Percentiles rank a stretch among this genome's conserved stretches.
phyloP scores from a whole-genome alignment of 2,329 filamentous ascomycete species.

The Cadophora luteo-olivacea region DNA sequence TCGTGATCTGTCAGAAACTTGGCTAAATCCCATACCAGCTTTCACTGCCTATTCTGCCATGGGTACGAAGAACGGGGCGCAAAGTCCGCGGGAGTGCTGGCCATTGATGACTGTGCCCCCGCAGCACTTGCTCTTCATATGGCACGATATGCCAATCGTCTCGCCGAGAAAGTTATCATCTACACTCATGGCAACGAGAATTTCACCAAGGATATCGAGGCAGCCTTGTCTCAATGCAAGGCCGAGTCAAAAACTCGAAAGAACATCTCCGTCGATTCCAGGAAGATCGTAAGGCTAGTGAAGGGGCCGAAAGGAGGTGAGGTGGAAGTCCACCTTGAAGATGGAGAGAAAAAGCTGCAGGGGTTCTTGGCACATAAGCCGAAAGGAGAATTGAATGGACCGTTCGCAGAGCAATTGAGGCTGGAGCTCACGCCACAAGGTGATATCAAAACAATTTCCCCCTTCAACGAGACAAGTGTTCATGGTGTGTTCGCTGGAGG shows the following conservation, averaged over 20 bases:
- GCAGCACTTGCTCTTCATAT: constrained; percentile 48
- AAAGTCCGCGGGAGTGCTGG: constrained; percentile 54
- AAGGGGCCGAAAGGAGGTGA: constrained; percentile 40
- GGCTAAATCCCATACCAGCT: constrained; percentile 45
- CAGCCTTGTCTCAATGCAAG: constrained; percentile 5
- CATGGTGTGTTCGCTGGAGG: constrained; percentile 60
- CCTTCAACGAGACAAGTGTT: constrained; percentile 57
- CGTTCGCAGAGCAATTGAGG: constrained; percentile 51
- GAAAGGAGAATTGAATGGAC: constrained; percentile 46
- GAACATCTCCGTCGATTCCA: constrained; percentile 44
- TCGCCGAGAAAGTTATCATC: constrained; percentile 53
- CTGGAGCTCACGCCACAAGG: constrained; percentile 52
- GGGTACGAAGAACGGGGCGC: constrained; percentile 62
- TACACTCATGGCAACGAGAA: constrained; percentile 56
- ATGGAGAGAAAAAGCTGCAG: constrained; percentile 47
- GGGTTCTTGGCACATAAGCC: constrained; percentile 52
- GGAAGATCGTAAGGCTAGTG: constrained; percentile 42
- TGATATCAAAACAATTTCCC: constrained; percentile 51
- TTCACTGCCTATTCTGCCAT: constrained; percentile 66
- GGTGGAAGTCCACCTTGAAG: constrained; percentile 49
- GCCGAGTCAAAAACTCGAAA: constrained; percentile 36
- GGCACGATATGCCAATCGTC: constrained; percentile 51
- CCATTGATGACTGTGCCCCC: constrained; percentile 46
- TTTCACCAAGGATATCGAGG: constrained; percentile 37
- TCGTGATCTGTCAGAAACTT: not conserved